Percentiles rank a stretch among this genome's conserved stretches.
Evolutionary conservation across 345 rosid species (phyloP).

Genomic region (Salix udensis): DNA sequence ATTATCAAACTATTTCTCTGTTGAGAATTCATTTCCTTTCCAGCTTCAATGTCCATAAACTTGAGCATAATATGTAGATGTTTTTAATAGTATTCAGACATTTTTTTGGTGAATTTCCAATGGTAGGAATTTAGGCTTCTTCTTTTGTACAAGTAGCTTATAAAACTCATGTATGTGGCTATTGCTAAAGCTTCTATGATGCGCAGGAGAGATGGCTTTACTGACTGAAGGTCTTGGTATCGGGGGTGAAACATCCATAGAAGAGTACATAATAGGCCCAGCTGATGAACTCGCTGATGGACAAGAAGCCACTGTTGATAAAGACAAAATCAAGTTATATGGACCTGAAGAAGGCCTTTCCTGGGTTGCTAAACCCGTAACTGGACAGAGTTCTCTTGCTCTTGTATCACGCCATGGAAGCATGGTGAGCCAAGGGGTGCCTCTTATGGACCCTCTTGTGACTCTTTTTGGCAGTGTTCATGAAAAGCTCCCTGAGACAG

Average conservation of each 20-base stretch:
- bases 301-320: conserved; percentile 47
- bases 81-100: not conserved
- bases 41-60: not conserved
- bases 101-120: not conserved
- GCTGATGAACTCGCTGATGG: conserved; percentile 59
- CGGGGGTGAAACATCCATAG: conserved; percentile 84
- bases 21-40: not conserved
- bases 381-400: conserved; percentile 66
- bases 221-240: conserved; percentile 90
- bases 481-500: conserved; percentile 79
- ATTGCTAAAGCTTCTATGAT: conserved; percentile 15
- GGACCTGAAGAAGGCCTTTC: conserved; percentile 87
- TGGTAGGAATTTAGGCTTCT: not conserved
- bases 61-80: not conserved
- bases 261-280: conserved; percentile 82
- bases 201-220: conserved; percentile 93
- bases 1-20: not conserved
- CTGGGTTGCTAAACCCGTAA: conserved; percentile 80
- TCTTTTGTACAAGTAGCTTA: not conserved
- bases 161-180: not conserved
- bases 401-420: conserved; percentile 84
- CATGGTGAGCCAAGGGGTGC: conserved; percentile 56
- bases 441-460: conserved; percentile 89
- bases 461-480: conserved; percentile 84
- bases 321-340: conserved; percentile 61